Evolutionary conservation across 1,139 yeast genomes (phyloP), one percentile per base, ranked within the genome.

Genomic region (Blastobotrys persicus): DNA sequence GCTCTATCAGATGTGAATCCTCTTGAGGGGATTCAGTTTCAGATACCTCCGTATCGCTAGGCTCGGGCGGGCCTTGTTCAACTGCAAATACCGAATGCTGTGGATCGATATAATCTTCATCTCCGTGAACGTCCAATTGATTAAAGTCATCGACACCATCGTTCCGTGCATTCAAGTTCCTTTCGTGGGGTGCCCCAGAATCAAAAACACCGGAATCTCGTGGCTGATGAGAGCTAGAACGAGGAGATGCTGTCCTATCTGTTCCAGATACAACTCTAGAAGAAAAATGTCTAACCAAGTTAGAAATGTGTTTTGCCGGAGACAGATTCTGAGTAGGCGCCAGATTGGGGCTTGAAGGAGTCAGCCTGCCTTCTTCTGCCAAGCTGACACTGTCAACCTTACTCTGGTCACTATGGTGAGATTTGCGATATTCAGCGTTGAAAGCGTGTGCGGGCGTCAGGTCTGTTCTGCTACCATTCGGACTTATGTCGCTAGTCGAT

Each of bases 201-300:
- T 37, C 41, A 19, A 37, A 7, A 18, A 11, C 28, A 23, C 28
- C 18, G 4, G 41, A 37, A 28, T 37, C 19, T 19, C 41, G 11
- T 4, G 41, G 41, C 7, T 16, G 14, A 11, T 31, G 34, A 28
- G 19, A 42, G n/a, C 35, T 31, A 2, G 40, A 18, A n/a, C 37
- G 23, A 4, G 45, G 35, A 3, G 38, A 31, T 11, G 14, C 14
- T 14, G 33, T 16, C 13, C 20, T 20, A 5, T 20, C 31, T 6
- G 38, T 13, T 11, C 46, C 32, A 2, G 48, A 44, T 11, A 40
- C 46, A 2, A 50, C 53, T 20, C 53, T 28, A 5, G 48, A 44
- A n/a, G 50, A 46, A 17, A 50, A 44, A 11, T 42, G 28, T 9
- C 45, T 48, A 12, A 50, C 42, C 46, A 50, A 44, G 5, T 47